Base-by-base conservation (phyloP, 352 stramenopile species). In the Phytophthora hibernalis region DNA sequence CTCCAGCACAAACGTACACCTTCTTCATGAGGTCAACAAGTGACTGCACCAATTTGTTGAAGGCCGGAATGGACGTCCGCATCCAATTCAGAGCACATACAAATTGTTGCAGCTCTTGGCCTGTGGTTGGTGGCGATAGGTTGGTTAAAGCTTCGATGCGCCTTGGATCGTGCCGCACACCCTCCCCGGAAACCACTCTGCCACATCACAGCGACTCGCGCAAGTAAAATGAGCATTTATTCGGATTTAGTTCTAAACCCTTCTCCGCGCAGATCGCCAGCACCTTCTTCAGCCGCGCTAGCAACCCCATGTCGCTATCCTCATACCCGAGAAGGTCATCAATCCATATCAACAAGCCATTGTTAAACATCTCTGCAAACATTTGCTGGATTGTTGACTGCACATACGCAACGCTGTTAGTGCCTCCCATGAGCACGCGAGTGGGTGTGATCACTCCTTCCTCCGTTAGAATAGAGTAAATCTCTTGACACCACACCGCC, bases 341-440 rank as follows among this genome's bases (percentile, higher is more conserved):
- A 49, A 67, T 60, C 50, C 59, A 67, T 43, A 67, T 67, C 2
- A 67, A 5, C 18, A 60, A 15, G 10, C 59, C 49, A 5, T 67
- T 50, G 59, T 54, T 67, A n/a, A 70, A 64, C n/a, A 54, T 1
- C 7, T 64, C 61, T 1, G 12, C 53, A 35, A 64, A 70, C 61
- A 70, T 70, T n/a, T n/a, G n/a, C n/a, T n/a, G n/a, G n/a, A n/a
- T n/a, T n/a, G 47, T 59, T 1, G 53, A 53, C 18, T 71, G 50
- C 3, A 65, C 64, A 11, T 60, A 70, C 0, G 50, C 60, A 1
- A 68, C 60, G 5, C 60, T 68, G 22, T 68, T 68, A 5, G 50
- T 68, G 2, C 57, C 43, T n/a, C 60, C 51, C 43, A 61, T 68
- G 0, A 61, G 43, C 3, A 68, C 60, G 15, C 43, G 18, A n/a